Percentiles rank a stretch among this genome's conserved stretches.
phyloP scores from a whole-genome alignment of 75 land plant species.

The Cupressus sempervirens region DNA sequence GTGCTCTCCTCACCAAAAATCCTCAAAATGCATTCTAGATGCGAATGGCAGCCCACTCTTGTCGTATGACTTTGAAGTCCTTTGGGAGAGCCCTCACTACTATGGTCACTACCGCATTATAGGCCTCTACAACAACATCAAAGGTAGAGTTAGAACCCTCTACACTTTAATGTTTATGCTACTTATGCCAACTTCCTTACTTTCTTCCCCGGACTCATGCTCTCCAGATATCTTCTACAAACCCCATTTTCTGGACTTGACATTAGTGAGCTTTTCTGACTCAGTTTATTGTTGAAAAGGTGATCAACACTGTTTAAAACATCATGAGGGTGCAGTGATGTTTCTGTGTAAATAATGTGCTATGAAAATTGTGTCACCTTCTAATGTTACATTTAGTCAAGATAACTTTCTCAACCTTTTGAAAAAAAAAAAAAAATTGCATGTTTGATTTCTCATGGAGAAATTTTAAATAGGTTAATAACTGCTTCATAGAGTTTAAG shows the following conservation, averaged over 20 bases:
- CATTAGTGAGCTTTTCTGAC: conserved; percentile 13
- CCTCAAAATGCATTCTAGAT: conserved; percentile 96
- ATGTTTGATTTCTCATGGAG: too few relatives aligned
- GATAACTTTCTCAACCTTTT: too few relatives aligned
- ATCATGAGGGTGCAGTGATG: too few relatives aligned
- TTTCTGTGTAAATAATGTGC: too few relatives aligned
- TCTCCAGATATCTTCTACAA: conserved; percentile 63
- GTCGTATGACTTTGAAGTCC: conserved; percentile 46
- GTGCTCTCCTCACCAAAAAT: conserved; percentile 80
- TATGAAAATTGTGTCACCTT: too few relatives aligned
- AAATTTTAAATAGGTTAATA: too few relatives aligned
- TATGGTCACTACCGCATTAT: conserved; percentile 39
- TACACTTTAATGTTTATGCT: conserved; percentile 2
- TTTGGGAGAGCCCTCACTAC: conserved; percentile 50
- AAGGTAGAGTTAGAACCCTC: conserved; percentile 35
- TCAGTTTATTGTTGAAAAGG: too few relatives aligned
- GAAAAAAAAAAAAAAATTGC: too few relatives aligned
- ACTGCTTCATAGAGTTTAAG: too few relatives aligned
- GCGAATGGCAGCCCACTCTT: conserved; percentile 88
- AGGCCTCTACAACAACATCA: conserved; percentile 21
- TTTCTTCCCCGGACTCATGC: conserved; percentile 13
- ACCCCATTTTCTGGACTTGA: conserved; percentile 57
- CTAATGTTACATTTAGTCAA: too few relatives aligned
- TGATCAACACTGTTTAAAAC: too few relatives aligned
- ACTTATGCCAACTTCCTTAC: conserved; percentile 28